A percentile compares a stretch with the other conserved stretches of the same genome.
These are phyloP conservation scores for Pyropia haitanensis DNA, from an alignment of 23 red algal species.

Conservation along the genomic window DNA sequence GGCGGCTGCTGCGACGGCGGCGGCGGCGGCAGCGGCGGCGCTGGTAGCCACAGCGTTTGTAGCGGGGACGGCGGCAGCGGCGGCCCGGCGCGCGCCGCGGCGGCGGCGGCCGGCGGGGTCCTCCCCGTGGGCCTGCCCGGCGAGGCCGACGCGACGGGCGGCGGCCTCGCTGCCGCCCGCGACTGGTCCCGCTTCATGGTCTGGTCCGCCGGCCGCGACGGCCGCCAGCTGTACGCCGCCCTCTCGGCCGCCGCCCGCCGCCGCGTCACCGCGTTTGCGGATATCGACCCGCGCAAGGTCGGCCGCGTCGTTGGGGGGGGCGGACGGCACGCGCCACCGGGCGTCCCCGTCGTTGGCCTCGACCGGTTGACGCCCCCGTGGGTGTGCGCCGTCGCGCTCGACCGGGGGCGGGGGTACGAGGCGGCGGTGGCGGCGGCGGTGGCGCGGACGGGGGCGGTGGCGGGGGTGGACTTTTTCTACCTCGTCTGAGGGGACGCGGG, in stretches of 20 bases:
- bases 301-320: constrained; percentile 1
- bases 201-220: constrained; percentile 56
- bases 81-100: no score
- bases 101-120: no score
- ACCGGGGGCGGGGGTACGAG: constrained; percentile 8
- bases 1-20: no score
- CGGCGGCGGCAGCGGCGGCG: no score
- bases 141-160: no score
- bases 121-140: no score
- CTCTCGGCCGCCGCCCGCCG: constrained; percentile 10
- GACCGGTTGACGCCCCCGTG: constrained; percentile 11
- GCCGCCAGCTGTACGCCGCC: constrained; percentile 27
- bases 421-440: constrained; percentile 26
- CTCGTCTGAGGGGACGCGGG: no score
- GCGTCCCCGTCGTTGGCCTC: constrained; percentile 27
- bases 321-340: background rate
- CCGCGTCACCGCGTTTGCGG: constrained; percentile 35
- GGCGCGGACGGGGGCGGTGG: background rate
- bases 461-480: no score
- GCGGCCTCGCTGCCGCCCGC: no score
- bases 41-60: no score
- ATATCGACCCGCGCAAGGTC: constrained; percentile 49
- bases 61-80: no score
- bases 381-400: constrained; percentile 31
- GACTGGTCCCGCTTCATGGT: constrained; percentile 14